phyloP scores from a whole-genome alignment of 768 basidiomycete genomes.

The Pleurotus pulmonarius region DNA sequence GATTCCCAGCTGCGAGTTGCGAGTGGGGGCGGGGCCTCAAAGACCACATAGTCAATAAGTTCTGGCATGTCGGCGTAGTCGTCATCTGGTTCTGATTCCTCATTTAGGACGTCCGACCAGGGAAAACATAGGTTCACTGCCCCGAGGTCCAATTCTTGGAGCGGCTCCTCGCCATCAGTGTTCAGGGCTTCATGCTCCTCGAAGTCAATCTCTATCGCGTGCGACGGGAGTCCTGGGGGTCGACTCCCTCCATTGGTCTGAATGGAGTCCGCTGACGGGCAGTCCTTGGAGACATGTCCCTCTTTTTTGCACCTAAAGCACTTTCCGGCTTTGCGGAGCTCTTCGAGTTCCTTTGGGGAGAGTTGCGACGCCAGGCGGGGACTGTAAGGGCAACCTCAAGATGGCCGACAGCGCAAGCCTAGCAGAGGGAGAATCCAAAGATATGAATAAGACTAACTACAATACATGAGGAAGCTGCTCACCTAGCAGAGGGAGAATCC shows the following conservation, averaged over 20 bases:
- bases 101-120: neutral
- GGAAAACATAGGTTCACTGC: neutral
- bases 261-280: conserved; percentile 18
- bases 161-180: neutral
- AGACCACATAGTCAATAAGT: neutral
- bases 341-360: conserved; percentile 8
- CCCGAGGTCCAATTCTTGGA: neutral
- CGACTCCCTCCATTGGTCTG: neutral
- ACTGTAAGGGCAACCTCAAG: too few species aligned
- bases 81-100: neutral
- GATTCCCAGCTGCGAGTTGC: neutral
- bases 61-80: neutral
- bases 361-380: neutral
- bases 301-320: conserved; percentile 25
- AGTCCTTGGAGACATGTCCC: conserved; percentile 24
- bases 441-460: too few species aligned
- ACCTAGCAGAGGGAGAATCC: too few species aligned
- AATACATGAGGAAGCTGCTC: too few species aligned
- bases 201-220: neutral
- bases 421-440: too few species aligned
- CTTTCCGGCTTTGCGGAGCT: conserved; percentile 14
- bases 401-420: too few species aligned
- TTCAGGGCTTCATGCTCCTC: neutral
- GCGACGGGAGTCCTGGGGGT: neutral
- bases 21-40: neutral